A percentile compares a stretch with the other conserved stretches of the same genome.
Conservation (phyloP, 2,329 filamentous ascomycete genomes). For the Hawksworthiomyces lignivorus region DNA sequence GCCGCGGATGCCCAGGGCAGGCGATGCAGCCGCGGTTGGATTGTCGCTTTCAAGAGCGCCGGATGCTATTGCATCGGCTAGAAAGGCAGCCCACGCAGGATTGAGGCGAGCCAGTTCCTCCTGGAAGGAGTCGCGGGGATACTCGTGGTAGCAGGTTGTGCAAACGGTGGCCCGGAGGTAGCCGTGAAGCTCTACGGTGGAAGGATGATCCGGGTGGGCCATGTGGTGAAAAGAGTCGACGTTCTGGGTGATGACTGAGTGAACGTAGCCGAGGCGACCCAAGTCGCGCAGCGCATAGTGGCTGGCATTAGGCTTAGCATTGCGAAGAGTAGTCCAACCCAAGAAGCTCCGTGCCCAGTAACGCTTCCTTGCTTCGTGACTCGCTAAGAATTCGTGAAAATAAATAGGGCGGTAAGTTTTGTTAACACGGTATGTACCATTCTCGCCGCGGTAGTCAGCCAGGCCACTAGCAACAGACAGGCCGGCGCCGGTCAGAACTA, state of each 20-base stretch:
- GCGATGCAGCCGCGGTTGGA: conserved; percentile 53
- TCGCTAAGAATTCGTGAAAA: conserved; percentile 77
- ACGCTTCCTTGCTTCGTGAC: conserved; percentile 77
- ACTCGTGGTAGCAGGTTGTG: conserved; percentile 65
- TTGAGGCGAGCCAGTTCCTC: conserved; percentile 68
- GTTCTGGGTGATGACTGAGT: conserved; percentile 84
- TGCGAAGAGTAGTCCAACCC: conserved; percentile 77
- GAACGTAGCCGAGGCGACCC: conserved; percentile 63
- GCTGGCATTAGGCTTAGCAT: conserved; percentile 69
- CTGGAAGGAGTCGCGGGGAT: conserved; percentile 69
- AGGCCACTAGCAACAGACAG: conserved; percentile 90
- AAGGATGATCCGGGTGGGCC: conserved; percentile 63
- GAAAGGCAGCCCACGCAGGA: conserved; percentile 73
- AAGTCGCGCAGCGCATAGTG: conserved; percentile 73
- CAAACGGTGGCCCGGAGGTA: conserved; percentile 79
- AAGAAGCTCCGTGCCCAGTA: conserved; percentile 96
- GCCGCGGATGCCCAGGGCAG: conserved; percentile 31
- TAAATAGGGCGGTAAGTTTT: conserved; percentile 87
- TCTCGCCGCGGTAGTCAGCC: conserved; percentile 82
- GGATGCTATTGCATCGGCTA: conserved; percentile 61
- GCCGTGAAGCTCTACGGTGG: conserved; percentile 80
- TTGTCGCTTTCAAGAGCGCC: conserved; percentile 75
- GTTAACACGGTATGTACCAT: conserved; percentile 90
- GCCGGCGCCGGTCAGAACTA: conserved; percentile 69
- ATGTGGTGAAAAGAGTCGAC: conserved; percentile 86